phyloP scores from a whole-genome alignment of 371 early-diverging fungal species.

The Amoeboradix gromovi region DNA sequence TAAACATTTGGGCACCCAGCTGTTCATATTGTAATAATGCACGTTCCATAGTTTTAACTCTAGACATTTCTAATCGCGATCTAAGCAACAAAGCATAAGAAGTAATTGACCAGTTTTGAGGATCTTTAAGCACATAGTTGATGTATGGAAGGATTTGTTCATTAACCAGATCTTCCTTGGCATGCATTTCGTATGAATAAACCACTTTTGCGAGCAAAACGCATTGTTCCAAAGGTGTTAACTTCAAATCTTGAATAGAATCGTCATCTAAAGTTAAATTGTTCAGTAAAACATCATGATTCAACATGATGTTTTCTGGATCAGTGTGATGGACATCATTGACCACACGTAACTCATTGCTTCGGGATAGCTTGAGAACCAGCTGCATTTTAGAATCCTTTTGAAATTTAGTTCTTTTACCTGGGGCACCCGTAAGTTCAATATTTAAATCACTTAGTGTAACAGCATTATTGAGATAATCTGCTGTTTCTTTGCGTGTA shows the following conservation, averaged over 20 bases:
- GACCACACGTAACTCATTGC: conserved; percentile 17
- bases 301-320: conserved; percentile 34
- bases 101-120: conserved; percentile 86
- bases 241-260: conserved; percentile 8
- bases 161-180: conserved; percentile 55
- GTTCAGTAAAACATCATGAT: conserved; percentile 74
- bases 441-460: conserved; percentile 41
- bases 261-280: conserved; percentile 15
- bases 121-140: conserved; percentile 39
- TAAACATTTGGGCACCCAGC: conserved; percentile 2
- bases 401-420: conserved; percentile 76
- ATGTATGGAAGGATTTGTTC: conserved; percentile 81
- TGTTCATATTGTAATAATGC: conserved; percentile 56
- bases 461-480: conserved; percentile 29
- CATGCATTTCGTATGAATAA: conserved; percentile 71
- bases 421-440: conserved; percentile 55
- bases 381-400: conserved; percentile 51
- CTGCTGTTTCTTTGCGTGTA: neutral
- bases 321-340: conserved; percentile 1
- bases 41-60: conserved; percentile 63
- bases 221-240: conserved; percentile 54
- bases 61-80: conserved; percentile 57
- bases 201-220: conserved; percentile 57
- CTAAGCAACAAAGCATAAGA: conserved; percentile 64
- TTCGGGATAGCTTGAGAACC: conserved; percentile 46